Percentiles rank a stretch among this genome's conserved stretches.
These are phyloP conservation scores for Arthrobotrys megalospora DNA, from an alignment of 2,329 filamentous ascomycete species.

Conservation along the genomic window DNA sequence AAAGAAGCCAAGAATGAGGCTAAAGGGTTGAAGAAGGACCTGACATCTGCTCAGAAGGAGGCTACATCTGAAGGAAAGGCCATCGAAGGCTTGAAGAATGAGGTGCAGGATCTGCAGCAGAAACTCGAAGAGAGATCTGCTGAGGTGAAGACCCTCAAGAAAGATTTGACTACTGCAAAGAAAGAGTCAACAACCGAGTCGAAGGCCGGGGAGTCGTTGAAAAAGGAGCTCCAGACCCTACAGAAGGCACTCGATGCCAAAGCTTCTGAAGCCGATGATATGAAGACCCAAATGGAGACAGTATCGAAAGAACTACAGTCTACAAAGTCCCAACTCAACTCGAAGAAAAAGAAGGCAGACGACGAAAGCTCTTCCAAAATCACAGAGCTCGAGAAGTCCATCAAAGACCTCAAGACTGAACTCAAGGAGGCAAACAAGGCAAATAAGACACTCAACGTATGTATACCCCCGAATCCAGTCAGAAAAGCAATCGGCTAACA, in stretches of 20 bases:
- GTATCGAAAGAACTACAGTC: conserved; percentile 51
- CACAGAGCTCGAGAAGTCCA: conserved; percentile 56
- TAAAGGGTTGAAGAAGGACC: conserved; percentile 56
- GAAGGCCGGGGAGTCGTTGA: conserved; percentile 46
- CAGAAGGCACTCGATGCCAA: conserved; percentile 49
- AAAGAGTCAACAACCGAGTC: conserved; percentile 48
- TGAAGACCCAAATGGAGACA: conserved; percentile 46
- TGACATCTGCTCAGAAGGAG: conserved; percentile 51
- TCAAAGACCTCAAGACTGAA: conserved; percentile 67
- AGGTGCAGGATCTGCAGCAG: conserved; percentile 39
- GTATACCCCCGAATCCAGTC: conserved; percentile 3
- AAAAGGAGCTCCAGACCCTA: conserved; percentile 43
- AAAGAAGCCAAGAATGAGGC: conserved; percentile 65
- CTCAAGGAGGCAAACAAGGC: conserved; percentile 66
- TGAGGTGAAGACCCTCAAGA: conserved; percentile 54
- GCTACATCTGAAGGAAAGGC: conserved; percentile 46
- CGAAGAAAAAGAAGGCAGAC: conserved; percentile 65
- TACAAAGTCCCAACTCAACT: conserved; percentile 52
- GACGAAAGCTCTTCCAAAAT: conserved; percentile 63
- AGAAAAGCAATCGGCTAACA: conserved; percentile 16
- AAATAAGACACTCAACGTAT: conserved; percentile 62
- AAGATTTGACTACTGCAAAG: conserved; percentile 53
- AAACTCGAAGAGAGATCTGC: conserved; percentile 50
- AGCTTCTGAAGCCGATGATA: conserved; percentile 37
- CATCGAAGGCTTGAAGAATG: conserved; percentile 46